A percentile compares a stretch with the other conserved stretches of the same genome.
These are phyloP conservation scores for Krasilnikovozyma curviuscula DNA, from an alignment of 768 basidiomycete species.

Conservation along the genomic window DNA sequence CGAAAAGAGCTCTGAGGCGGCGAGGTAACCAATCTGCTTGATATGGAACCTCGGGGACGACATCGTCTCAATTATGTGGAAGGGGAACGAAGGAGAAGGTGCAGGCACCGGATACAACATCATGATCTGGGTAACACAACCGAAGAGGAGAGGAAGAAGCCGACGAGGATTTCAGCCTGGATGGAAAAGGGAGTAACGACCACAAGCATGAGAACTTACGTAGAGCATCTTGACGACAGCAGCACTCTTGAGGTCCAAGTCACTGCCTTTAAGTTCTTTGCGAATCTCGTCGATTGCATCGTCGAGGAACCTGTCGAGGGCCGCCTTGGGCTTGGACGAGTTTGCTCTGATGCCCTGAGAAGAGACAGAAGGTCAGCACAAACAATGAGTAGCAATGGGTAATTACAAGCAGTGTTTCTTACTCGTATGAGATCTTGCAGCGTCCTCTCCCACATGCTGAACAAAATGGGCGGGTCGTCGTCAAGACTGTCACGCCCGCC, in stretches of 20 bases:
- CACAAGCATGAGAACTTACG: slow-evolving; percentile 36
- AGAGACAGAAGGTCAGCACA: not conserved
- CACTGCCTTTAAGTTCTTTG: slow-evolving; percentile 72
- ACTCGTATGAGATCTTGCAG: slow-evolving; percentile 83
- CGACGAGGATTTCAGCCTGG: not conserved
- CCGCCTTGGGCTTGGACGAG: slow-evolving; percentile 78
- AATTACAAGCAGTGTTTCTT: no score
- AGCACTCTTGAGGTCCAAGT: slow-evolving; percentile 91
- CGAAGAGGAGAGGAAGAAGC: slow-evolving; percentile 1
- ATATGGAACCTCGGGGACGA: slow-evolving; percentile 75
- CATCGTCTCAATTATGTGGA: slow-evolving; percentile 96
- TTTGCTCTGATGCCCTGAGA: slow-evolving; percentile 56
- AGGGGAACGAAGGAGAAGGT: slow-evolving; percentile 84
- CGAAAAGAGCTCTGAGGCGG: slow-evolving; percentile 76
- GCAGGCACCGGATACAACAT: slow-evolving; percentile 76
- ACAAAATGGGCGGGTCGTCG: slow-evolving; percentile 1
- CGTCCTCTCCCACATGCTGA: slow-evolving; percentile 80
- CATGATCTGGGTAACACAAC: slow-evolving; percentile 47
- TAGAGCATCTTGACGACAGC: slow-evolving; percentile 92
- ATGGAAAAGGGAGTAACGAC: not conserved
- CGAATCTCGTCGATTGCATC: slow-evolving; percentile 48
- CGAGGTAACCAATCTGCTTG: slow-evolving; percentile 89
- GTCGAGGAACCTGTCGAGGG: slow-evolving; percentile 49
- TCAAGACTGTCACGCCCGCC: no score
- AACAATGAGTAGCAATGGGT: not conserved